Conservation (phyloP, 2,329 filamentous ascomycete species). For the Pseudogymnoascus sp. region DNA sequence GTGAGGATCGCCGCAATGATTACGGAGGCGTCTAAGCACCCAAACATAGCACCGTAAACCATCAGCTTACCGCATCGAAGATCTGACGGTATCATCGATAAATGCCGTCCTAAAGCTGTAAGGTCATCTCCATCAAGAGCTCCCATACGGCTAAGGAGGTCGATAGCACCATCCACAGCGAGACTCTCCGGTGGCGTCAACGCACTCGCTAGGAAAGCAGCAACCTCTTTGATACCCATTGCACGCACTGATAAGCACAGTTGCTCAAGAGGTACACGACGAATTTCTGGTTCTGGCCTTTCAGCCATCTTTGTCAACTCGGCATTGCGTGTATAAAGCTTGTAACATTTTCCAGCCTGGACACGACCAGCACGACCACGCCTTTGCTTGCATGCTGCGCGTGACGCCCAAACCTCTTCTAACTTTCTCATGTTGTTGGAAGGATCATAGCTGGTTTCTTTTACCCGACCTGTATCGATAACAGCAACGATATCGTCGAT, state of each 20-base stretch:
- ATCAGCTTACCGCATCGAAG: constrained; percentile 89
- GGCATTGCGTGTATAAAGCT: constrained; percentile 80
- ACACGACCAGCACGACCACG: constrained; percentile 91
- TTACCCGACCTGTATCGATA: constrained; percentile 90
- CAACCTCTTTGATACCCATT: constrained; percentile 83
- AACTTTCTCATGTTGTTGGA: constrained; percentile 90
- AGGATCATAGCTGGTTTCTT: constrained; percentile 91
- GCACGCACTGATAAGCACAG: constrained; percentile 89
- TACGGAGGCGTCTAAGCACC: constrained; percentile 80
- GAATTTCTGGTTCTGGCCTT: constrained; percentile 86
- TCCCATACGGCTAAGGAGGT: constrained; percentile 73
- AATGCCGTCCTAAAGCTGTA: constrained; percentile 82
- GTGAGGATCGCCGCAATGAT: constrained; percentile 91
- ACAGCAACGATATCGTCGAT: constrained; percentile 96
- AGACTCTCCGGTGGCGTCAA: constrained; percentile 80
- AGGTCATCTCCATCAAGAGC: constrained; percentile 79
- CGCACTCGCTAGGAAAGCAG: constrained; percentile 72
- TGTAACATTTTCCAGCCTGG: constrained; percentile 84
- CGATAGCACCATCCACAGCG: constrained; percentile 79
- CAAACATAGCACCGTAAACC: constrained; percentile 90
- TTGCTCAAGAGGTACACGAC: constrained; percentile 86
- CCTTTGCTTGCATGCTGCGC: constrained; percentile 88
- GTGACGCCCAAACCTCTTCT: constrained; percentile 90
- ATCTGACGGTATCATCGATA: constrained; percentile 93
- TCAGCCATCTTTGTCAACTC: constrained; percentile 76